phyloP scores from a whole-genome alignment of 1,284 basidiomycete species.

The Trametes sp. region DNA sequence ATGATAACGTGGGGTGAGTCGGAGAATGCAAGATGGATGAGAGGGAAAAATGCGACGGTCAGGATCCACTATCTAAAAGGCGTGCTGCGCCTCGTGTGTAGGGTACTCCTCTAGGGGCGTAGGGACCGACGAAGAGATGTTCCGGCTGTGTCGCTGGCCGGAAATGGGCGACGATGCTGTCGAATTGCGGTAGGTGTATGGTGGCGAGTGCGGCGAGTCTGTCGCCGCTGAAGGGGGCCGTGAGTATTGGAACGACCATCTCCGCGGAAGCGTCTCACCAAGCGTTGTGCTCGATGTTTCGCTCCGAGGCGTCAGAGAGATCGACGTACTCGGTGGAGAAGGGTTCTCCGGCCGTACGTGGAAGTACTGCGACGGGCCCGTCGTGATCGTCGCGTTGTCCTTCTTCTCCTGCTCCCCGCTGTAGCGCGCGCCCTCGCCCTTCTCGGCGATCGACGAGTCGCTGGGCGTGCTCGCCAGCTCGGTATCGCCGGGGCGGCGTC shows the following conservation, averaged over 20 bases:
- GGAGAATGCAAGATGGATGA: neutral
- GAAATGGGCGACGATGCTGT: conserved; percentile 32
- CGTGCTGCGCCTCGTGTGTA: conserved; percentile 7
- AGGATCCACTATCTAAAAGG: conserved; percentile 14
- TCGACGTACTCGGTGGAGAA: conserved; percentile 43
- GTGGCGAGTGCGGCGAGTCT: conserved; percentile 35
- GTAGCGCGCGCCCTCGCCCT: conserved; percentile 13
- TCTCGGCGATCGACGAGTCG: conserved; percentile 33
- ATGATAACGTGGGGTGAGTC: neutral
- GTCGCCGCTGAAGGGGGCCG: conserved; percentile 45
- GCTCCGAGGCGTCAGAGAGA: conserved; percentile 47
- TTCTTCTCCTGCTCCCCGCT: conserved; percentile 40
- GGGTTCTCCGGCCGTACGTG: conserved; percentile 58
- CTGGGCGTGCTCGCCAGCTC: conserved; percentile 34
- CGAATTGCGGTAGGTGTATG: conserved; percentile 28
- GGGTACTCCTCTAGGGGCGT: conserved; percentile 32
- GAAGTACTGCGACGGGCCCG: conserved; percentile 33
- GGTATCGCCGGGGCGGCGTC: conserved; percentile 28
- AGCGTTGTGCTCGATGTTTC: conserved; percentile 49
- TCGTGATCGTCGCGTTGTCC: conserved; percentile 28
- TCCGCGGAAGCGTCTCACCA: conserved; percentile 51
- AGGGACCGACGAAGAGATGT: conserved; percentile 32
- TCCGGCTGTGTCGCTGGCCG: conserved; percentile 30
- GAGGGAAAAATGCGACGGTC: neutral
- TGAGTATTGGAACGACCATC: conserved; percentile 54